Conservation (phyloP, 75 land plant genomes). For the Sequoia sempervirens region DNA sequence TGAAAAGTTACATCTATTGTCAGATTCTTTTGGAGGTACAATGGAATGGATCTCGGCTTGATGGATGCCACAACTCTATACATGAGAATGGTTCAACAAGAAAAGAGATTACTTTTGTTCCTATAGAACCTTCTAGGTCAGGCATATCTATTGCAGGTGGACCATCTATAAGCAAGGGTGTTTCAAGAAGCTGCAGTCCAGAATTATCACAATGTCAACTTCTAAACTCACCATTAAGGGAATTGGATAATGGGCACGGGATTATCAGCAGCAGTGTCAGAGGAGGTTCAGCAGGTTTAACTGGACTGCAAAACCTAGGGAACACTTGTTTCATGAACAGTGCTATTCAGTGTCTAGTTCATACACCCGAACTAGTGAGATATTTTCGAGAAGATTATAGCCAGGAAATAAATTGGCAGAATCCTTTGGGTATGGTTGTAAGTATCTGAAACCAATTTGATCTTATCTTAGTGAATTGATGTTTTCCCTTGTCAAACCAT, state of each 20-base stretch:
- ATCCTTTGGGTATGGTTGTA: constrained; percentile 91
- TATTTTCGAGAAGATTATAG: constrained; percentile 79
- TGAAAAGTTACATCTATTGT: constrained; percentile 6
- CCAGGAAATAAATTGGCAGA: constrained; percentile 78
- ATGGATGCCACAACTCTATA: constrained; percentile 26
- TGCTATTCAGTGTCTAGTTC: constrained; percentile 87
- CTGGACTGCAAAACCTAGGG: constrained; percentile 80
- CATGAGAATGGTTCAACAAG: constrained; percentile 53
- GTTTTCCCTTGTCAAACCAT: not conserved
- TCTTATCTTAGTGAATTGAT: not conserved
- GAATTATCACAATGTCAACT: constrained; percentile 39
- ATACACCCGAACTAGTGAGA: constrained; percentile 79
- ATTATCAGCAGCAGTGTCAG: constrained; percentile 33
- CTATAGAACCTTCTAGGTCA: constrained; percentile 46
- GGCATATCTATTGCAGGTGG: constrained; percentile 52
- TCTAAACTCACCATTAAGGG: constrained; percentile 32
- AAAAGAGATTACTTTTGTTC: constrained; percentile 29
- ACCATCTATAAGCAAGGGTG: constrained; percentile 40
- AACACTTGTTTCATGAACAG: constrained; percentile 96
- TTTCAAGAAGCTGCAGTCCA: constrained; percentile 37
- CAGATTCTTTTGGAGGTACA: constrained; percentile 74
- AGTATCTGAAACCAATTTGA: constrained; percentile 17
- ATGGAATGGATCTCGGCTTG: constrained; percentile 24
- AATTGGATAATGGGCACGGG: constrained; percentile 33
- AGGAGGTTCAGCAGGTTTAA: constrained; percentile 52